phyloP scores from a whole-genome alignment of 2,329 filamentous ascomycete genomes.

The Talaromyces atroroseus region DNA sequence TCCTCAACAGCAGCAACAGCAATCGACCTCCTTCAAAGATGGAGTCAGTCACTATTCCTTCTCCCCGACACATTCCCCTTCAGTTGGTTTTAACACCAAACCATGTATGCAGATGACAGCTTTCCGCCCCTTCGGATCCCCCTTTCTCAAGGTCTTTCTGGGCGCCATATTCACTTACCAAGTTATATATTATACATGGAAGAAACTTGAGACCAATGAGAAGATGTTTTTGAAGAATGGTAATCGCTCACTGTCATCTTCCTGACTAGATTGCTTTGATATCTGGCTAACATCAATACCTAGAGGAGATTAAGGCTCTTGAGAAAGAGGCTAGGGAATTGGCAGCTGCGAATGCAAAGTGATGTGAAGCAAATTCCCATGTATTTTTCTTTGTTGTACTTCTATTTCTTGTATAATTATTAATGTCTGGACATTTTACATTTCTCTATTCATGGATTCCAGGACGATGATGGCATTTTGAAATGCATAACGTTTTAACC shows the following conservation, averaged over 20 bases:
- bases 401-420: neutral
- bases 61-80: neutral
- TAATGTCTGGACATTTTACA: too few species aligned
- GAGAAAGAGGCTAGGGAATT: slow-evolving; percentile 33
- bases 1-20: slow-evolving; percentile 3
- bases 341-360: slow-evolving; percentile 26
- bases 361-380: slow-evolving; percentile 6
- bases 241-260: slow-evolving; percentile 18
- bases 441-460: neutral
- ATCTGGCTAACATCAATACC: slow-evolving; percentile 3
- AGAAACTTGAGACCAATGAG: slow-evolving; percentile 44
- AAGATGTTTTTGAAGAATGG: slow-evolving; percentile 37
- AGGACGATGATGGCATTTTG: slow-evolving; percentile 13
- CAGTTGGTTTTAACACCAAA: neutral
- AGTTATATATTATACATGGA: slow-evolving; percentile 44
- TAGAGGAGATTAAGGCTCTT: slow-evolving; percentile 30
- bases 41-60: slow-evolving; percentile 20
- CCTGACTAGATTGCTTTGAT: neutral
- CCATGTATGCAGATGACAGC: slow-evolving; percentile 28
- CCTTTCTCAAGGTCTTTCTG: slow-evolving; percentile 45
- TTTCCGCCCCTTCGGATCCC: slow-evolving; percentile 37
- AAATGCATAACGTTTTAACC: too few species aligned
- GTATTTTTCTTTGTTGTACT: too few species aligned
- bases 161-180: slow-evolving; percentile 46
- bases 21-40: slow-evolving; percentile 22